Conservation (phyloP, 2,329 filamentous ascomycete genomes). For the Xylaria sp. region DNA sequence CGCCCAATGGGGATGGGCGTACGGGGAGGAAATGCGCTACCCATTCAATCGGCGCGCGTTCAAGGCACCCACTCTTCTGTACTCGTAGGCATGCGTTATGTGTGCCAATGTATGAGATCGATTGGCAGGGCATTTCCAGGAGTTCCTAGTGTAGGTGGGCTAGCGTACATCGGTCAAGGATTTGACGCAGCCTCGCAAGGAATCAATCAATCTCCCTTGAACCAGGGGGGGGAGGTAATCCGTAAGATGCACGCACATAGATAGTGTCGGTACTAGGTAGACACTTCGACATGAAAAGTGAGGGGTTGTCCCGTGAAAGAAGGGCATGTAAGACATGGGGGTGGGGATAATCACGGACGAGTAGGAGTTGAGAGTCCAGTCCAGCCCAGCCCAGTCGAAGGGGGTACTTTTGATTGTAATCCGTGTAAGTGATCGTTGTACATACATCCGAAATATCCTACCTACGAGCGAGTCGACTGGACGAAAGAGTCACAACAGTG, state of each 20-base stretch:
- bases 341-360: slow-evolving; percentile 9
- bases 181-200: slow-evolving; percentile 1
- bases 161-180: not conserved
- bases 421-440: slow-evolving; percentile 6
- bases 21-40: not conserved
- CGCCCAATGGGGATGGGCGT: not conserved
- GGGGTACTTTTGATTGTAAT: not conserved
- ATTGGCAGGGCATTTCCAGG: not conserved
- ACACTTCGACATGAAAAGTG: slow-evolving; percentile 8
- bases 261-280: not conserved
- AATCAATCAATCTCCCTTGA: not conserved
- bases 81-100: no score
- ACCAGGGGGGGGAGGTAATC: not conserved
- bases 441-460: slow-evolving; percentile 2
- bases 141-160: not conserved
- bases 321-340: slow-evolving; percentile 16
- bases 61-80: no score
- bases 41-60: not conserved
- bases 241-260: not conserved
- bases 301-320: slow-evolving; percentile 16
- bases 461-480: not conserved
- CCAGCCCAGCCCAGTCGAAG: not conserved
- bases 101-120: not conserved
- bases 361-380: slow-evolving; percentile 2
- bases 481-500: slow-evolving; percentile 4